These are phyloP conservation scores for Penicillium arizonense DNA, from an alignment of 495 filamentous ascomycete genomes.

Conservation along the genomic window DNA sequence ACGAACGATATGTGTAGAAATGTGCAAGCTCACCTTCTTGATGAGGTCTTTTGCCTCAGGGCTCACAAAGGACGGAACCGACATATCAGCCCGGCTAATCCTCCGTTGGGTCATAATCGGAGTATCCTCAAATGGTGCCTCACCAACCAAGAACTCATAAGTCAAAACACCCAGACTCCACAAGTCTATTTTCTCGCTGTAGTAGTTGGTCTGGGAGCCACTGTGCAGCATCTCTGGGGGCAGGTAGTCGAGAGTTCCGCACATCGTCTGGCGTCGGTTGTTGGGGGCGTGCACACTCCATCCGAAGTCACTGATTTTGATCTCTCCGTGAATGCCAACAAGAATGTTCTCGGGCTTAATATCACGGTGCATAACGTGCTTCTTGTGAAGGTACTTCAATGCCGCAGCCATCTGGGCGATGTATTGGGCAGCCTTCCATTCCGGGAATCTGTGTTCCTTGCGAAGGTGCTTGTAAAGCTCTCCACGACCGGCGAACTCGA, in stretches of 20 bases:
- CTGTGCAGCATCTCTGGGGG: constrained; percentile 96
- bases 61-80: constrained; percentile 84
- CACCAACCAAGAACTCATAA: constrained; percentile 94
- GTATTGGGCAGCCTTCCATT: constrained; percentile 95
- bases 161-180: constrained; percentile 95
- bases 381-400: constrained; percentile 88
- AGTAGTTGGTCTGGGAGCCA: constrained; percentile 75
- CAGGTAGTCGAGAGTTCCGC: constrained; percentile 94
- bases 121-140: constrained; percentile 95
- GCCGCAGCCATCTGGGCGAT: constrained; percentile 98
- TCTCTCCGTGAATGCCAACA: constrained; percentile 94
- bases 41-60: constrained; percentile 91
- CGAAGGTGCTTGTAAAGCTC: constrained; percentile 97
- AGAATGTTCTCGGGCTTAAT: constrained; percentile 99
- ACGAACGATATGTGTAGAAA: not conserved
- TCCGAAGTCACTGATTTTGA: constrained; percentile 98
- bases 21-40: constrained; percentile 62
- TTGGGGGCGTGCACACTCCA: constrained; percentile 99
- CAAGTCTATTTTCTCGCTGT: constrained; percentile 92
- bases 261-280: constrained; percentile 91
- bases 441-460: constrained; percentile 82
- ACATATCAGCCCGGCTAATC: constrained; percentile 89
- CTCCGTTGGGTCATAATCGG: constrained; percentile 91
- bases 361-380: constrained; percentile 97
- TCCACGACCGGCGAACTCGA: constrained; percentile 93